Percentiles rank a stretch among this genome's conserved stretches.
Conservation (phyloP, 1,284 basidiomycete species). For the Ganoderma boninense region DNA sequence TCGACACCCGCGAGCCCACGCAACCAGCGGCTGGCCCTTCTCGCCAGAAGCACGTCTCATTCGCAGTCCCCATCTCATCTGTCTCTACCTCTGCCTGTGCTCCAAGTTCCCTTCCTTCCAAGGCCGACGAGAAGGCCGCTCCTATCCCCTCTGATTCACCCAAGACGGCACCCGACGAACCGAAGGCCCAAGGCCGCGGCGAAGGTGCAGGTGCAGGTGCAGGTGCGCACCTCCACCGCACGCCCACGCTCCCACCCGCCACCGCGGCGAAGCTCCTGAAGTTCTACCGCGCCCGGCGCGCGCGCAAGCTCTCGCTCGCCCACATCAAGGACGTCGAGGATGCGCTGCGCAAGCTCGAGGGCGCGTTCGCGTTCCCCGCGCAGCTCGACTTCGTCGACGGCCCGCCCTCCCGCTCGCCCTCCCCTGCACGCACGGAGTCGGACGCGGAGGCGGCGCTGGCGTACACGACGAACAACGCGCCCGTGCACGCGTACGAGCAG, state of each 20-base stretch:
- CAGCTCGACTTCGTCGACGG: conserved; percentile 41
- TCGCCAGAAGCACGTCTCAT: not conserved
- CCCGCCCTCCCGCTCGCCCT: conserved; percentile 10
- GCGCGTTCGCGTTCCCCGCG: conserved; percentile 44
- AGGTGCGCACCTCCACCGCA: conserved; percentile 13
- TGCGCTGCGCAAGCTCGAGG: conserved; percentile 38
- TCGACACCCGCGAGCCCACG: conserved; percentile 7
- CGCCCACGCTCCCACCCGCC: no score
- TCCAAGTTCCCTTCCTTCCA: not conserved
- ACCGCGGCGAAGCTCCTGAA: no score
- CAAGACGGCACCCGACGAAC: no score
- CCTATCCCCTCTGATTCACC: no score
- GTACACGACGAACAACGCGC: conserved; percentile 55
- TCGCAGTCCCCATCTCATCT: conserved; percentile 1
- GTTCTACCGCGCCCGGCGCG: no score
- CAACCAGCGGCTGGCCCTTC: conserved; percentile 20
- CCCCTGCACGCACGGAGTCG: conserved; percentile 12
- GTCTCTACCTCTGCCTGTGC: not conserved
- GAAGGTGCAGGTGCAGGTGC: conserved; percentile 16
- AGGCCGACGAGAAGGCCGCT: not conserved
- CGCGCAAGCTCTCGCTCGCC: conserved; percentile 27
- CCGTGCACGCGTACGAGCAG: conserved; percentile 59
- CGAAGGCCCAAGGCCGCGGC: not conserved
- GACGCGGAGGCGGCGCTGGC: conserved; percentile 33
- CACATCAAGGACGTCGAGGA: conserved; percentile 40